Conservation (phyloP, 2,329 filamentous ascomycete genomes). For the Davidsoniella australis region DNA sequence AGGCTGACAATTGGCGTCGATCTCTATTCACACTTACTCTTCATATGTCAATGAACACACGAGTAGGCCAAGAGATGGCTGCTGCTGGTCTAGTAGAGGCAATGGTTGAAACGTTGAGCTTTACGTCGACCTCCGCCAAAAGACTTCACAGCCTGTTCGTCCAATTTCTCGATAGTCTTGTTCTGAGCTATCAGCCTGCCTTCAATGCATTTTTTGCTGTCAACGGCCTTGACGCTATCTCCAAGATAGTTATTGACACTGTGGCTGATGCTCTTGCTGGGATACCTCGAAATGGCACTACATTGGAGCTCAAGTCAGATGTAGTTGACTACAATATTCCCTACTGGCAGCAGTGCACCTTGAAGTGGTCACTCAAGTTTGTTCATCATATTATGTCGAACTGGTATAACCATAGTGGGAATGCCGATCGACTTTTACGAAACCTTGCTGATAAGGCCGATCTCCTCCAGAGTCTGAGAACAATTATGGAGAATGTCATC, state of each 20-base stretch:
- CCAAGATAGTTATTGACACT: constrained; percentile 68
- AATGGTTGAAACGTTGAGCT: constrained; percentile 70
- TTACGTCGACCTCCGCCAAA: constrained; percentile 67
- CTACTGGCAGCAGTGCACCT: constrained; percentile 80
- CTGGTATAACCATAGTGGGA: constrained; percentile 50
- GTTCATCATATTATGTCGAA: constrained; percentile 88
- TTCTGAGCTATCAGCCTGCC: constrained; percentile 71
- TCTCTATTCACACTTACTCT: constrained; percentile 76
- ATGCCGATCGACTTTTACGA: constrained; percentile 74
- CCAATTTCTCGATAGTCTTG: constrained; percentile 72
- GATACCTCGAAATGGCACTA: constrained; percentile 56
- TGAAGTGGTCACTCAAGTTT: constrained; percentile 91
- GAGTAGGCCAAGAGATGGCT: constrained; percentile 57
- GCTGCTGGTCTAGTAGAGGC: constrained; percentile 79
- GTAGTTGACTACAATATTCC: constrained; percentile 87
- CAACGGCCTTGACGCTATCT: constrained; percentile 75
- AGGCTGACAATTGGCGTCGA: constrained; percentile 75
- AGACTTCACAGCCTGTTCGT: constrained; percentile 71
- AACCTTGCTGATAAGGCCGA: constrained; percentile 90
- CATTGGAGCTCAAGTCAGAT: constrained; percentile 51
- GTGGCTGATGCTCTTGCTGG: constrained; percentile 52
- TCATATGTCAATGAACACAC: constrained; percentile 40
- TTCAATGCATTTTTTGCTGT: constrained; percentile 69
- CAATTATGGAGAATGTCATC: constrained; percentile 62
- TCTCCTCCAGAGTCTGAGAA: constrained; percentile 59